Percentiles rank a stretch among this genome's conserved stretches.
Conservation (phyloP, 225 moss, liverwort and hornwort species). For the Straminergon stramineum region DNA sequence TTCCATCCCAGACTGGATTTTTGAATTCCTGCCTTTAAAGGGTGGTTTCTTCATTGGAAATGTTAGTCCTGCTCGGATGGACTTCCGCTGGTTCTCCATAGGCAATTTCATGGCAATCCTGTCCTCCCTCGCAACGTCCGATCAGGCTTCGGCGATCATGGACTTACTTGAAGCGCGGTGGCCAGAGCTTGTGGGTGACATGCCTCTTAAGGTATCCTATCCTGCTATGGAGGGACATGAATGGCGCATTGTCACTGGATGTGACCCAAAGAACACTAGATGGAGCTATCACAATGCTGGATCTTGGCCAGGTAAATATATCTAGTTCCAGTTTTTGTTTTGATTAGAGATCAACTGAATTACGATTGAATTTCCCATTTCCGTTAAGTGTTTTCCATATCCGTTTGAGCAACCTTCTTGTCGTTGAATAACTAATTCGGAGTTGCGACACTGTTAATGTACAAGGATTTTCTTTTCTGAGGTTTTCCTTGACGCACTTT, state of each 20-base stretch:
- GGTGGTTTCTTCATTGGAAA: conserved; percentile 94
- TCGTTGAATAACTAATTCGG: background rate
- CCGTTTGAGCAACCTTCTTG: background rate
- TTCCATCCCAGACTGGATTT: conserved; percentile 93
- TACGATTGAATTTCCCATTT: background rate
- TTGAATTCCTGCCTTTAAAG: conserved; percentile 86
- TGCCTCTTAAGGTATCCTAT: conserved; percentile 86
- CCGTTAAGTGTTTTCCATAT: background rate
- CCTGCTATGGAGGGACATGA: conserved; percentile 83
- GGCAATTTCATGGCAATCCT: conserved; percentile 89
- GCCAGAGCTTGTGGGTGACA: conserved; percentile 82
- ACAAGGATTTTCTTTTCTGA: background rate
- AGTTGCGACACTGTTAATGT: background rate
- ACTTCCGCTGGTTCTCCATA: conserved; percentile 94
- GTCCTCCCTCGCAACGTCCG: conserved; percentile 71
- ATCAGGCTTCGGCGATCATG: conserved; percentile 84
- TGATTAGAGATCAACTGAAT: background rate
- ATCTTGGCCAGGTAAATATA: conserved; percentile 74
- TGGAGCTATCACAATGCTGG: conserved; percentile 99
- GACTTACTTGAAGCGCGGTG: conserved; percentile 84
- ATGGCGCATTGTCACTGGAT: conserved; percentile 87
- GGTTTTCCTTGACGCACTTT: background rate
- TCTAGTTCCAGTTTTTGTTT: background rate
- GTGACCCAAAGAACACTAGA: conserved; percentile 92
- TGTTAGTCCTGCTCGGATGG: conserved; percentile 94